Evolutionary conservation across 2,329 filamentous ascomycete species (phyloP), one percentile per base, ranked within the genome.

Genomic region (Helicocarpus griseus): DNA sequence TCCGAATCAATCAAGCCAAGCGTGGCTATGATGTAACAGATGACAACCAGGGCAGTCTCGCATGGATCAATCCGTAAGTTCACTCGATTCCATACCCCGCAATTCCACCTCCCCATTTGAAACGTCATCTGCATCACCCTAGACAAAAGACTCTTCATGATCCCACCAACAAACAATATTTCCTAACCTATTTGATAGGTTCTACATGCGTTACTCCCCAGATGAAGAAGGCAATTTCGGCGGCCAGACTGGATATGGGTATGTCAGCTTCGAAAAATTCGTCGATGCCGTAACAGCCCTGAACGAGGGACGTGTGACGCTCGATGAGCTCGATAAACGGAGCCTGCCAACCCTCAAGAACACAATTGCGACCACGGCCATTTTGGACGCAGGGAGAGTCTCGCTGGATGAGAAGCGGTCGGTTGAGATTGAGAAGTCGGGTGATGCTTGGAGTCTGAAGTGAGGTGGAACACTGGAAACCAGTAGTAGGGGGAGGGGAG

Each of bases 231-330:
- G 90, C 50, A 94, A 96, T 72, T 96, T 96, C 68, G 83, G 82
- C 50, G 90, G 90, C 33, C 90, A 95, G 73, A 85, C 82, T 5
- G 90, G 90, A 22, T 96, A 96, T 67, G 90, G 90, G 31, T 96
- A 96, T 70, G 81, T 95, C 53, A 93, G 86, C 19, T 90, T 96
- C 63, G 90, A 96, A 74, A 96, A 96, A 72, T 96, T 96, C 69
- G 83, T 96, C 47, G 89, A 96, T 66, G 89, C 85, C 11, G 89
- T 89, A 65, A 82, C 82, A 41, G 80, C 82, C 5, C 75, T 96
- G 49, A 94, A 93, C 63, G 81, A 86, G 28, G 86, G 87, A 21
- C 76, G 77, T 40, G 75, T 84, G 45, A 87, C 80, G 48, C 77
- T 91, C 1, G 83, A 83, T 24, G 83, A 90, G 57, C 76, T 96